A percentile compares a stretch with the other conserved stretches of the same genome.
These are phyloP conservation scores for Fomitopsis betulina DNA, from an alignment of 1,284 basidiomycete genomes.

Conservation along the genomic window DNA sequence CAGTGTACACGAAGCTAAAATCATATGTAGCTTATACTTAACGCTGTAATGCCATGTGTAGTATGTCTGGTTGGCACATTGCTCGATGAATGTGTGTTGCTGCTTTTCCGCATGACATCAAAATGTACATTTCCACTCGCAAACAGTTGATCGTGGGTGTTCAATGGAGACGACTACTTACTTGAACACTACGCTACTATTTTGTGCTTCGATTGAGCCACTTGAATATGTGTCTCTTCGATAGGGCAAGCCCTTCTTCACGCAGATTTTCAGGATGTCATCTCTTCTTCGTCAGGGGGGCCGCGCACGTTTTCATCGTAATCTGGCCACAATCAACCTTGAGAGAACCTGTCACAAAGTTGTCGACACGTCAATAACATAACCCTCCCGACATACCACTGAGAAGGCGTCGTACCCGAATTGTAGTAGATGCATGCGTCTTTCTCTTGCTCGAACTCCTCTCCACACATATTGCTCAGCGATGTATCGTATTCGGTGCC, in stretches of 20 bases:
- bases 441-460: constrained; percentile 34
- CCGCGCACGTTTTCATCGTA: constrained; percentile 45
- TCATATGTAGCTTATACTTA: neutral
- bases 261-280: constrained; percentile 38
- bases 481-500: constrained; percentile 27
- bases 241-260: constrained; percentile 30
- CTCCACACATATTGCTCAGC: constrained; percentile 43
- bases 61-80: neutral
- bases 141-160: too few species aligned
- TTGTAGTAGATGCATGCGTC: constrained; percentile 32
- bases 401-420: constrained; percentile 9
- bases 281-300: constrained; percentile 31
- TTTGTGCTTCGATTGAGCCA: constrained; percentile 10
- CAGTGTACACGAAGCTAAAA: neutral
- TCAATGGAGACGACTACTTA: too few species aligned
- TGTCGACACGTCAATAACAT: neutral
- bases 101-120: neutral
- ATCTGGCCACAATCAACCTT: constrained; percentile 39
- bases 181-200: neutral
- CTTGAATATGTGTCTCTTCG: constrained; percentile 18
- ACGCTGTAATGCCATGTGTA: neutral
- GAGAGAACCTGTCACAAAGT: constrained; percentile 29
- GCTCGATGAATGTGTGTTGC: neutral
- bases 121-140: neutral
- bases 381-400: neutral